These are phyloP conservation scores for Globisporangium abappressorium DNA, from an alignment of 352 stramenopile species.

Conservation along the genomic window DNA sequence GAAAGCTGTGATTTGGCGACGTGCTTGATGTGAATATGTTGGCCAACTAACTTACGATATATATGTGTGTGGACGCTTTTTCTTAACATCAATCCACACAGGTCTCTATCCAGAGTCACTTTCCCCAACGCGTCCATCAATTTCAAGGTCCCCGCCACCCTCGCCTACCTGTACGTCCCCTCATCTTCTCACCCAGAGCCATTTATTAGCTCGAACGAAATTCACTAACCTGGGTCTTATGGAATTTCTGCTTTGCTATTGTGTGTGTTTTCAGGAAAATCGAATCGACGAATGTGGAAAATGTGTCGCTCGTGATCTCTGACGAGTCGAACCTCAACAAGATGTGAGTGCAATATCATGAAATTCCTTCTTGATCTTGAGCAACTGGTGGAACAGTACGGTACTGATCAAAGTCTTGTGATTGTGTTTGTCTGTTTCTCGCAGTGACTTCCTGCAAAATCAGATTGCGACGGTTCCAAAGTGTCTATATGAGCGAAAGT, in stretches of 20 bases:
- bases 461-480: slow-evolving; percentile 26
- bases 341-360: neutral
- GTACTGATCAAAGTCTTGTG: neutral
- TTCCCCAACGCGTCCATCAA: neutral
- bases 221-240: no score
- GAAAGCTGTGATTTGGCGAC: neutral
- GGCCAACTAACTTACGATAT: neutral
- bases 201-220: neutral
- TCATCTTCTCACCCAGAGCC: neutral
- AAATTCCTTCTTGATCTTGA: neutral
- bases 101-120: slow-evolving; percentile 1
- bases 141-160: neutral
- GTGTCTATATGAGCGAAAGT: slow-evolving; percentile 32
- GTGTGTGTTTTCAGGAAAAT: neutral
- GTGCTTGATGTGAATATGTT: neutral
- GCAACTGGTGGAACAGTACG: neutral
- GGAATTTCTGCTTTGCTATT: no score
- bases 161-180: slow-evolving; percentile 8
- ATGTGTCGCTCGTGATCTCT: neutral
- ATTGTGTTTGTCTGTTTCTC: neutral
- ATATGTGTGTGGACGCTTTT: neutral
- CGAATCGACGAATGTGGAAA: neutral
- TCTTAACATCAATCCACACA: neutral
- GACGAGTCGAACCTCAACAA: neutral
- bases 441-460: slow-evolving; percentile 23